phyloP scores from a whole-genome alignment of 2,329 filamentous ascomycete genomes.

The Arachnomyces sp. region DNA sequence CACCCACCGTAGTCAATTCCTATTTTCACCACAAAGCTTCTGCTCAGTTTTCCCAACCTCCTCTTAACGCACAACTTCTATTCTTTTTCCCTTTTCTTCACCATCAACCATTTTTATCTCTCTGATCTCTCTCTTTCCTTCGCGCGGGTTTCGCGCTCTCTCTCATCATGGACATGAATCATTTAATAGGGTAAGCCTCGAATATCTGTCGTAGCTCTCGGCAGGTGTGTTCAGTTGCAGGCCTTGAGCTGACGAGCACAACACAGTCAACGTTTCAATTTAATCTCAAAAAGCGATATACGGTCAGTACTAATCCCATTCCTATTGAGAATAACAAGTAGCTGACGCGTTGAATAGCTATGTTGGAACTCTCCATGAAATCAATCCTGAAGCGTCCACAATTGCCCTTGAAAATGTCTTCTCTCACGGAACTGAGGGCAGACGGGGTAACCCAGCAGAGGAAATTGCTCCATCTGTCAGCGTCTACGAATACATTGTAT shows the following conservation, averaged over 20 bases:
- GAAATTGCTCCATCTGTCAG: conserved; percentile 79
- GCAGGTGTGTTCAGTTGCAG: conserved; percentile 1
- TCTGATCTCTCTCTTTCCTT: conserved; percentile 8
- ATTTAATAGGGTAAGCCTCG: conserved; percentile 40
- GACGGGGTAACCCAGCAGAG: conserved; percentile 67
- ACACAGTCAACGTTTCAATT: conserved; percentile 78
- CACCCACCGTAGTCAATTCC: conserved; percentile 23
- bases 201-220: conserved; percentile 16
- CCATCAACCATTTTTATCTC: conserved; percentile 10
- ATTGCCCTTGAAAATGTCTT: conserved; percentile 95
- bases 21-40: conserved; percentile 5
- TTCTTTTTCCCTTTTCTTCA: conserved; percentile 19
- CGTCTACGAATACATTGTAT: conserved; percentile 97
- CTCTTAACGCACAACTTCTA: conserved; percentile 16
- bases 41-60: conserved; percentile 14
- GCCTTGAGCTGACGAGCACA: conserved; percentile 1
- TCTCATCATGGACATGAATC: conserved; percentile 42
- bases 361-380: conserved; percentile 90
- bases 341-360: conserved; percentile 57
- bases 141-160: conserved; percentile 25
- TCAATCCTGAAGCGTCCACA: conserved; percentile 94
- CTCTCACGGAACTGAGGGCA: conserved; percentile 89
- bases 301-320: conserved; percentile 53
- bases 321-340: conserved; percentile 8
- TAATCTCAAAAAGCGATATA: conserved; percentile 96